Base-by-base conservation (phyloP, 345 rosid species). In the Eucalyptus marginata region DNA sequence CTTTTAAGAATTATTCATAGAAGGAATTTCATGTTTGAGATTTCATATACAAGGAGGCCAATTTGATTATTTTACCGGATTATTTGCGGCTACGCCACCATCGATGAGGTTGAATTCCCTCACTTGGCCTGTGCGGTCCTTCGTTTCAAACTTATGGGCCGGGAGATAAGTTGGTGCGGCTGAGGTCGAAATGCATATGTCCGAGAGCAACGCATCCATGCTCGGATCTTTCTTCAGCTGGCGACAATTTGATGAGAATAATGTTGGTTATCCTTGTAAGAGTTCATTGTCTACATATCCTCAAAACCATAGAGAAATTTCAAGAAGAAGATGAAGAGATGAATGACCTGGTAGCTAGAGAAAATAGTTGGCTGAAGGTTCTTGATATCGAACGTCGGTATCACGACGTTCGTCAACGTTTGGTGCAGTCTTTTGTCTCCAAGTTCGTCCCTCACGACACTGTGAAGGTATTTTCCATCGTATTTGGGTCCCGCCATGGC, bases 121-220 rank as follows among this genome's bases (percentile, higher is more conserved):
- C 14, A 88, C 83, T 49, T 91, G 66, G 13, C 91, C 93, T 7
- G 54, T 50, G 18, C 29, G 24, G 51, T 90, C 90, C 52, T 86
- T 27, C 10, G 93, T 93, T 81, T 89, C 88, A 31, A 95, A 95
- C 52, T 52, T 59, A 87, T 94, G 92, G 13, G 94, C 93, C 0
- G 95, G 97, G 22, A 95, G 92, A 85, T 90, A 92, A 58, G 94
- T 93, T 29, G 97, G 97, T 11, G 96, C 95, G 1, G 96, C 96
- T 20, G 97, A 94, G 79, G 96, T 94, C 17, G 93, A 88, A 8
- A 94, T 93, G 90, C 96, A 95, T 81, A 92, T 92, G 64, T 95
- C 96, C 2, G 96, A 90, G 54, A 94, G 89, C 54, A 88, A 86
- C 24, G 94, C 95, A 89, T 94, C 91, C 33, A 90, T 25, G 87